Evolutionary conservation across 495 filamentous ascomycete genomes (phyloP).

Genomic region (Penicillium mononematosum): DNA sequence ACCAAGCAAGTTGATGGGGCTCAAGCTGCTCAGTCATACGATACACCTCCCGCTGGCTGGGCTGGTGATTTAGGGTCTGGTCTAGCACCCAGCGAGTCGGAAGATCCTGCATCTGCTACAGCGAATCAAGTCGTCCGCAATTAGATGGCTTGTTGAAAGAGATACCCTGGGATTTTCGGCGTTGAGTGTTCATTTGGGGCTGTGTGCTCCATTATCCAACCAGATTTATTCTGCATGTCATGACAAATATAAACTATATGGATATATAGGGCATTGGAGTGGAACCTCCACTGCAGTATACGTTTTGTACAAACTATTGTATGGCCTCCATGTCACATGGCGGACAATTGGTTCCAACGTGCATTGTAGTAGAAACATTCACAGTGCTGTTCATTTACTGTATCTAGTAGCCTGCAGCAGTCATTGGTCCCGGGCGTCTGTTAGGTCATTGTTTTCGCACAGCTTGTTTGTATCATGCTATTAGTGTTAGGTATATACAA

Average conservation of each 20-base stretch:
- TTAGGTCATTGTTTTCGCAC: not conserved
- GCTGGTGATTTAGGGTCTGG: not conserved
- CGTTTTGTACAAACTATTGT: not conserved
- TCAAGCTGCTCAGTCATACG: not conserved
- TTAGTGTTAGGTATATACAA: not conserved
- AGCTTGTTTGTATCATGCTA: not conserved
- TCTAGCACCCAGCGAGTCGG: not conserved
- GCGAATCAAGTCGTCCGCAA: not conserved
- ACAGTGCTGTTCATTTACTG: not conserved
- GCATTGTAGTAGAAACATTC: not conserved
- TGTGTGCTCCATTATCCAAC: not conserved
- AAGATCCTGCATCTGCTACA: not conserved
- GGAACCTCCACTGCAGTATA: not conserved
- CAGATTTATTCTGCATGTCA: not conserved
- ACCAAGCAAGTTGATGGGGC: not conserved
- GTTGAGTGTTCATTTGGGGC: not conserved
- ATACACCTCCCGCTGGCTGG: slow-evolving; percentile 1
- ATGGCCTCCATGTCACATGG: not conserved
- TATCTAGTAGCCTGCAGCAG: not conserved
- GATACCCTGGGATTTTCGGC: not conserved
- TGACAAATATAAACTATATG: not conserved
- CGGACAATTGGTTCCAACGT: not conserved
- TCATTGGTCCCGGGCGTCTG: not conserved
- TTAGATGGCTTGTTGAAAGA: not conserved
- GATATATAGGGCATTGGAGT: not conserved